Evolutionary conservation across 2,329 filamentous ascomycete genomes (phyloP).

Genomic region (Aureobasidium mangrovei): DNA sequence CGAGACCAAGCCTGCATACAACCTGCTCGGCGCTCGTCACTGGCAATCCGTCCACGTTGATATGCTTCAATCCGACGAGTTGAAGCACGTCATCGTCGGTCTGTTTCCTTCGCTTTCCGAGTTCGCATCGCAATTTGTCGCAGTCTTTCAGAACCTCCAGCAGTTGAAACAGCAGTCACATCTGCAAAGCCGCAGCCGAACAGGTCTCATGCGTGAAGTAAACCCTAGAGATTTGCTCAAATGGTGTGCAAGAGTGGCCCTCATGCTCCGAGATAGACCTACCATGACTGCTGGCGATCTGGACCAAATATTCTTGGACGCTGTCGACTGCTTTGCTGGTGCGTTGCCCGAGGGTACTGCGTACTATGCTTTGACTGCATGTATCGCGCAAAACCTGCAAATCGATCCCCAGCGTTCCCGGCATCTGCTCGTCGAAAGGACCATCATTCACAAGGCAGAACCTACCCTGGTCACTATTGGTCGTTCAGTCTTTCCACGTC

Average conservation of each 20-base stretch:
- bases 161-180: conserved; percentile 33
- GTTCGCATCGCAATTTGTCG: conserved; percentile 48
- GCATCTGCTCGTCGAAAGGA: conserved; percentile 65
- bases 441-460: conserved; percentile 54
- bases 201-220: conserved; percentile 50
- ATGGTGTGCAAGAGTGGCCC: conserved; percentile 71
- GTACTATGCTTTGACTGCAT: conserved; percentile 52
- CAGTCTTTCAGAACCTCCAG: conserved; percentile 42
- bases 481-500: conserved; percentile 22
- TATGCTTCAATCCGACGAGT: conserved; percentile 57
- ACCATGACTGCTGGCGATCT: conserved; percentile 60
- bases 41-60: conserved; percentile 72
- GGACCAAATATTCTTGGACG: conserved; percentile 87
- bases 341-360: conserved; percentile 60
- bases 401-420: conserved; percentile 74
- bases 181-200: conserved; percentile 43
- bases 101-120: conserved; percentile 61
- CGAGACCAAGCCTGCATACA: conserved; percentile 57
- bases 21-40: conserved; percentile 72
- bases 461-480: conserved; percentile 24
- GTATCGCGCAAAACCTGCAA: conserved; percentile 79
- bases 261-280: conserved; percentile 53
- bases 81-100: conserved; percentile 62
- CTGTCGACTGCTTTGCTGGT: conserved; percentile 83
- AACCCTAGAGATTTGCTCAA: conserved; percentile 78